Conservation (phyloP, 345 rosid species). For the Eucalyptus coolabah region DNA sequence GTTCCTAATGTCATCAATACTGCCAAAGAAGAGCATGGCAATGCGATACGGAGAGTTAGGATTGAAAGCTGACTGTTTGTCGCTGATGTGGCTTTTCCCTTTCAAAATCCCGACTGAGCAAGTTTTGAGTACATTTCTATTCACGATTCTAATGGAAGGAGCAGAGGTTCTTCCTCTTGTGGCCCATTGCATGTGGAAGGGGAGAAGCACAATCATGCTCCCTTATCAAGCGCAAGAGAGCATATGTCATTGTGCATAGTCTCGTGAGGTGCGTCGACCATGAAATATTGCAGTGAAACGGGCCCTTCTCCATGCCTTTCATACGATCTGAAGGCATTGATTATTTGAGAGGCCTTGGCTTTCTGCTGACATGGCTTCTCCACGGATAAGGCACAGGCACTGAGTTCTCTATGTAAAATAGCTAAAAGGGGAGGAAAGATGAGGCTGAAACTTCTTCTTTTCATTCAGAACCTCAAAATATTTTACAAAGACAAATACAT, state of each 20-base stretch:
- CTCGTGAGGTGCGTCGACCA: background rate
- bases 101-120: slow-evolving; percentile 14
- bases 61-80: background rate
- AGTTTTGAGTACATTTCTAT: background rate
- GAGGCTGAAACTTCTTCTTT: no score
- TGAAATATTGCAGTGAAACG: background rate
- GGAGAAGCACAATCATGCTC: background rate
- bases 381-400: background rate
- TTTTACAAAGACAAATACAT: no score
- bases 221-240: background rate
- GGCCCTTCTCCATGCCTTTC: background rate
- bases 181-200: slow-evolving; percentile 16
- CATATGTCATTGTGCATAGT: background rate
- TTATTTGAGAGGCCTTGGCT: background rate
- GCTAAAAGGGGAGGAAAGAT: no score
- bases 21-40: slow-evolving; percentile 12
- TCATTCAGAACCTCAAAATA: no score
- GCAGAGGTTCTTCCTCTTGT: background rate
- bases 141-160: background rate
- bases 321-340: background rate
- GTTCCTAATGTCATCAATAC: slow-evolving; percentile 16
- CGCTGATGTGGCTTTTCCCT: slow-evolving; percentile 1
- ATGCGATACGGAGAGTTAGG: background rate
- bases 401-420: background rate
- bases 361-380: background rate